Evolutionary conservation across 257 asterid species (phyloP), one percentile per base, ranked within the genome.

Genomic region (Solanum pennellii): DNA sequence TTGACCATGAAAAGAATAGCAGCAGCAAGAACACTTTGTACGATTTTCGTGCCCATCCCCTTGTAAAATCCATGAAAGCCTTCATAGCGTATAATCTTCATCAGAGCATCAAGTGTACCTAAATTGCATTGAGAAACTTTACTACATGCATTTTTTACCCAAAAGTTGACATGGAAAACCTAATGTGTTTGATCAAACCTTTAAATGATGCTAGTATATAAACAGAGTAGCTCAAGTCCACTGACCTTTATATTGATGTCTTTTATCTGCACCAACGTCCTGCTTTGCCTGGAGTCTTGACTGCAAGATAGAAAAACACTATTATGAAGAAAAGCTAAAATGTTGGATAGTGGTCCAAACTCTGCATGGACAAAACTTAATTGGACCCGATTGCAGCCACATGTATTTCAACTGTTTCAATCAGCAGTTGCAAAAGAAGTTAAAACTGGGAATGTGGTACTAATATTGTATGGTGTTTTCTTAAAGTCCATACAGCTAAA

Each of bases 261-360:
- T 95, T 87, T 92, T 95, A 93, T 96, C 99, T 86, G 93, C 93
- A 44, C 90, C 89, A 66, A 89, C 86, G 5, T 87, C 83, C 89
- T 96, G 99, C 91, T 93, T 97, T 62, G 98, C 99, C 91, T 97
- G 99, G 89, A 97, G 99, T 90, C 99, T 94, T 7, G 99, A 90
- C 99, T 97, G 96, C 92, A 91, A 88, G 31, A 85, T 72, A 88
- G 87, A 69, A 41, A n/a, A 84, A 83, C 35, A 49, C 69, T 31
- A 10, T 5, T 27, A 79, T 79, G 84, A 18, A 44, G 84, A 76
- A 25, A 45, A 77, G 18, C 8, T 45, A 3, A 25, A 79, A 5
- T n/a, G 35, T 27, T 29, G 27, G 42, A 80, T 27, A 16, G 85
- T 49, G 44, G 44, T 29, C 69, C 42, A 80, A 77, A 44, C 65